phyloP scores from a whole-genome alignment of 2,329 filamentous ascomycete species.

The Tolypocladium sp. region DNA sequence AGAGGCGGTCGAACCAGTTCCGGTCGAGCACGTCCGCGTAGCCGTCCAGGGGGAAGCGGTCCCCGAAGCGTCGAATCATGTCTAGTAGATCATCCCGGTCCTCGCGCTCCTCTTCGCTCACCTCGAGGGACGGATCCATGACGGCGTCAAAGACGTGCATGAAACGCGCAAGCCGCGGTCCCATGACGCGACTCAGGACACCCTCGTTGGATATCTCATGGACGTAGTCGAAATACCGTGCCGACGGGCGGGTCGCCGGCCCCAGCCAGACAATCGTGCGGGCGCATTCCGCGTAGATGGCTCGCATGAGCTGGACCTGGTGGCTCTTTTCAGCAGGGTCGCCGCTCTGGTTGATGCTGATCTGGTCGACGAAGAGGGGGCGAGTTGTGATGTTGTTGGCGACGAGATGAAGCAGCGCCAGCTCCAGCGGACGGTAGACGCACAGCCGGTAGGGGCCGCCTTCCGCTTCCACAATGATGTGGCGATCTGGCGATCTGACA shows the following conservation, averaged over 20 bases:
- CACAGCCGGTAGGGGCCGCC: constrained; percentile 6
- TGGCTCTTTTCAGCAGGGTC: constrained; percentile 11
- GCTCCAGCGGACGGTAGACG: constrained; percentile 19
- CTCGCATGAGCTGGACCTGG: constrained; percentile 19
- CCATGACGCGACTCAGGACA: constrained; percentile 12
- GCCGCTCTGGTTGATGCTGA: constrained; percentile 20
- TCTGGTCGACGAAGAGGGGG: constrained; percentile 20
- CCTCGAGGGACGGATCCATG: constrained; percentile 11
- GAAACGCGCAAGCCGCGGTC: constrained; percentile 11
- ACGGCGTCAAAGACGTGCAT: constrained; percentile 19
- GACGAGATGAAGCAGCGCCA: constrained; percentile 13
- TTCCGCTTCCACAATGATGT: constrained; percentile 14
- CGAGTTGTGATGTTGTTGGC: constrained; percentile 1
- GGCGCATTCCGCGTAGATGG: constrained; percentile 15
- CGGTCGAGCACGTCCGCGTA: constrained; percentile 17
- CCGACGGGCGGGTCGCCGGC: constrained; percentile 9
- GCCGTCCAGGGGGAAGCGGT: constrained; percentile 14
- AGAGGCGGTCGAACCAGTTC: constrained; percentile 21
- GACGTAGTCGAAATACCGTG: constrained; percentile 11
- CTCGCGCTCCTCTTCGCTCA: constrained; percentile 8
- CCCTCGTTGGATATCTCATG: constrained; percentile 9
- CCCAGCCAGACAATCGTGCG: constrained; percentile 19
- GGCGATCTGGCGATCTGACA: constrained; percentile 9
- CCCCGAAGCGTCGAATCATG: constrained; percentile 11
- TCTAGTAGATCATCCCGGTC: constrained; percentile 18